Evolutionary conservation across 1,284 basidiomycete genomes (phyloP).

Genomic region (Prillingera fragicola): DNA sequence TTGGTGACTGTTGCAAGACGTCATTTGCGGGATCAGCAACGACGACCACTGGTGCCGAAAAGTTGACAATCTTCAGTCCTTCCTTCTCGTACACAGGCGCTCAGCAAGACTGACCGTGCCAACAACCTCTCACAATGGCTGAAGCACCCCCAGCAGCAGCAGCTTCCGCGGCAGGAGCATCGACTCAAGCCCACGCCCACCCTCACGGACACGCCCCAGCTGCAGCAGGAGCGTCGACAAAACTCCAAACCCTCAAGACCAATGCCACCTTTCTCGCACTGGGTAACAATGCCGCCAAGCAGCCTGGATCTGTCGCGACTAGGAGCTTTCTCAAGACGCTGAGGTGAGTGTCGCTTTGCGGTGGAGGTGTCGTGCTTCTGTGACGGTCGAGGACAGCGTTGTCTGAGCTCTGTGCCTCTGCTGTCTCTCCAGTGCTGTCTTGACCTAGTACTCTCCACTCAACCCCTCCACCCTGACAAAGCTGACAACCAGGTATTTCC

Average conservation of each 20-base stretch:
- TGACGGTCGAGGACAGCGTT: neutral
- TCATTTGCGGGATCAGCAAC: too few species aligned
- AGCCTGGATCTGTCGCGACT: slow-evolving; percentile 39
- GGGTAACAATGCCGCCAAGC: slow-evolving; percentile 31
- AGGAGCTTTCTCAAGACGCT: slow-evolving; percentile 42
- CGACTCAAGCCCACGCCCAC: too few species aligned
- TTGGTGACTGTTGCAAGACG: too few species aligned
- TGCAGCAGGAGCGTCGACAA: neutral
- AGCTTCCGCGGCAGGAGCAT: neutral
- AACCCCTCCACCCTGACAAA: too few species aligned
- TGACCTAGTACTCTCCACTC: neutral
- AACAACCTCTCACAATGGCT: too few species aligned
- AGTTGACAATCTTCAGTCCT: too few species aligned
- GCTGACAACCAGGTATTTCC: slow-evolving; percentile 35
- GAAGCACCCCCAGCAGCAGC: neutral
- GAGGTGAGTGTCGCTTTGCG: slow-evolving; percentile 21
- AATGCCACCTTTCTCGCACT: slow-evolving; percentile 44
- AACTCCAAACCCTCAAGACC: slow-evolving; percentile 25
- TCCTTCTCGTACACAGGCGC: too few species aligned
- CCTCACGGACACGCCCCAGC: neutral
- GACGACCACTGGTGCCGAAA: too few species aligned
- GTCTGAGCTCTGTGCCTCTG: neutral
- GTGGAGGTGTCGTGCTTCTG: neutral
- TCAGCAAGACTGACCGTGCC: too few species aligned
- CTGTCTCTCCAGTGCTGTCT: neutral